A percentile compares a stretch with the other conserved stretches of the same genome.
These are phyloP conservation scores for Leccinum fibrillosum DNA, from an alignment of 768 basidiomycete genomes.

Conservation along the genomic window DNA sequence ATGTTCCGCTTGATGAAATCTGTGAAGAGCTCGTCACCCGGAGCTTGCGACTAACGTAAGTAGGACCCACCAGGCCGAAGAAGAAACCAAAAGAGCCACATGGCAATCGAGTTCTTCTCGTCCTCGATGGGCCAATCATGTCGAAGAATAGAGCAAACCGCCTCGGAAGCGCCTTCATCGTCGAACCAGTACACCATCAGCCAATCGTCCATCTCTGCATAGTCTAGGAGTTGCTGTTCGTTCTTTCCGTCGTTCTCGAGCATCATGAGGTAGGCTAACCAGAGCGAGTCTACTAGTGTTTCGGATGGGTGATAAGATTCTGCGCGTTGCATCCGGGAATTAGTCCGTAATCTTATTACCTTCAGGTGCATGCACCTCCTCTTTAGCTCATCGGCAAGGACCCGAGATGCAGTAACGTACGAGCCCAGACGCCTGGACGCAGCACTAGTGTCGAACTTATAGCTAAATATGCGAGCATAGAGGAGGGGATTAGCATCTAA, in stretches of 20 bases:
- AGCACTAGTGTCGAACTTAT: constrained; percentile 62
- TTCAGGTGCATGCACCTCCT: constrained; percentile 58
- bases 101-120: constrained; percentile 53
- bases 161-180: constrained; percentile 51
- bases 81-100: constrained; percentile 82
- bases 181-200: constrained; percentile 66
- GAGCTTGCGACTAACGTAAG: neutral
- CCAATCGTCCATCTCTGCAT: constrained; percentile 62
- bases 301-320: constrained; percentile 23
- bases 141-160: constrained; percentile 37
- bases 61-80: constrained; percentile 52
- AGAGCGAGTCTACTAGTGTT: constrained; percentile 46
- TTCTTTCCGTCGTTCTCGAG: constrained; percentile 80
- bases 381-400: constrained; percentile 60
- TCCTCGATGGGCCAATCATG: constrained; percentile 58
- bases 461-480: constrained; percentile 65
- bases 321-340: constrained; percentile 15
- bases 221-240: constrained; percentile 64
- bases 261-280: constrained; percentile 73
- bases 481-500: constrained; percentile 58
- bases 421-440: constrained; percentile 48
- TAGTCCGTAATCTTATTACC: constrained; percentile 45
- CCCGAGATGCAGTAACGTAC: constrained; percentile 36
- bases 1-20: constrained; percentile 47
- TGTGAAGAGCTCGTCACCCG: constrained; percentile 23